Percentiles rank a stretch among this genome's conserved stretches.
These are phyloP conservation scores for Solanum clarkiae DNA, from an alignment of 257 asterid genomes.

Conservation along the genomic window DNA sequence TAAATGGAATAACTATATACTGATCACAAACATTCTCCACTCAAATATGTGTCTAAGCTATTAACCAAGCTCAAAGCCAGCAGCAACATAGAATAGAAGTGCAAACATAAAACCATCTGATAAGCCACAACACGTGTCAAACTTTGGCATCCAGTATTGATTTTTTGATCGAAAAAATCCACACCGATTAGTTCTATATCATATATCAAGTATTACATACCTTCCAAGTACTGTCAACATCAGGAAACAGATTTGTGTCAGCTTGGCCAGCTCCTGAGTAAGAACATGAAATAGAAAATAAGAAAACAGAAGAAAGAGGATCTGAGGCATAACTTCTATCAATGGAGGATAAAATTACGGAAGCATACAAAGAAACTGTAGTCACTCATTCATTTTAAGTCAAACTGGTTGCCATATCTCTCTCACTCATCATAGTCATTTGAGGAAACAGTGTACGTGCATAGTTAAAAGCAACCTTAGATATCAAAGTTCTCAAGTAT, in stretches of 20 bases:
- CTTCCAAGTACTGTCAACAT: slow-evolving; percentile 87
- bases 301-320: background rate
- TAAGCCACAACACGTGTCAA: background rate
- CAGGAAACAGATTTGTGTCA: slow-evolving; percentile 73
- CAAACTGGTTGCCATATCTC: background rate
- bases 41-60: background rate
- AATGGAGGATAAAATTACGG: background rate
- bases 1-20: background rate
- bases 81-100: background rate
- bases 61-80: background rate
- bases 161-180: too few species aligned
- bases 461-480: background rate
- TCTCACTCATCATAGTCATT: background rate
- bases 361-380: background rate
- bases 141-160: background rate
- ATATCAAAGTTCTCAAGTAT: background rate
- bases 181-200: too few species aligned
- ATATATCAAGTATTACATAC: background rate
- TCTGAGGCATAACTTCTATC: background rate
- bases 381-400: background rate
- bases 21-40: background rate
- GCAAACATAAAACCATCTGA: background rate
- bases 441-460: background rate
- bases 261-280: slow-evolving; percentile 55
- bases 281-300: background rate